Base-by-base conservation (phyloP, 306 rosid genomes). In the Sicyos edulis region DNA sequence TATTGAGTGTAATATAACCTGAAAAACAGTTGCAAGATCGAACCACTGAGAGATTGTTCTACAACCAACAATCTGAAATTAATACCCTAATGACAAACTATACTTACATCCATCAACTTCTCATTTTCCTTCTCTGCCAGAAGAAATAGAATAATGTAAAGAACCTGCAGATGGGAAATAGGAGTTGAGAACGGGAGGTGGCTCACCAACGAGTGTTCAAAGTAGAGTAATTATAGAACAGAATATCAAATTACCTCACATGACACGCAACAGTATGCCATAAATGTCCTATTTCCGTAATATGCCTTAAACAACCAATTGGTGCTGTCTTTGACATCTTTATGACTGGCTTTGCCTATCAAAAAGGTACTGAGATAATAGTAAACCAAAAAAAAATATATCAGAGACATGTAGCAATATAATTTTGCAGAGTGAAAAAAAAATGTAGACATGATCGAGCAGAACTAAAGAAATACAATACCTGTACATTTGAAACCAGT, bases 401-500 rank as follows among this genome's bases (percentile, higher is more conserved):
- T 47, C 21, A 76, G 80, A 74, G 77, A 26, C 32, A 69, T 14
- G 50, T 74, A 76, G 66, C 73, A 67, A 57, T 54, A 17, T 26
- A 26, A 65, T 11, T 37, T 14, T 45, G 22, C 44, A 15, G 0
- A 2, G 47, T 69, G 22, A 20, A 61, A 37, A 21, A 54, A 54
- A 55, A 54, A 59, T 21, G 24, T 53, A 50, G 24, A 29, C 13
- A 44, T 50, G 32, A 70, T 78, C 55, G 69, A 37, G 56, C 12
- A 70, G 58, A 70, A 42, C 47, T 54, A 70, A 68, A 53, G 26
- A 19, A 59, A 34, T 54, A 71, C 34, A 19, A 29, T 73, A 93
- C 99, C 99, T 93, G 91, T 91, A 91, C 99, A 91, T 91, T 85
- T 93, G 99, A 70, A 93, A 77, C 99, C 99, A 93, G 86, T 93